A percentile compares a stretch with the other conserved stretches of the same genome.
phyloP scores from a whole-genome alignment of 306 rosid genomes.

The Morella rubra region DNA sequence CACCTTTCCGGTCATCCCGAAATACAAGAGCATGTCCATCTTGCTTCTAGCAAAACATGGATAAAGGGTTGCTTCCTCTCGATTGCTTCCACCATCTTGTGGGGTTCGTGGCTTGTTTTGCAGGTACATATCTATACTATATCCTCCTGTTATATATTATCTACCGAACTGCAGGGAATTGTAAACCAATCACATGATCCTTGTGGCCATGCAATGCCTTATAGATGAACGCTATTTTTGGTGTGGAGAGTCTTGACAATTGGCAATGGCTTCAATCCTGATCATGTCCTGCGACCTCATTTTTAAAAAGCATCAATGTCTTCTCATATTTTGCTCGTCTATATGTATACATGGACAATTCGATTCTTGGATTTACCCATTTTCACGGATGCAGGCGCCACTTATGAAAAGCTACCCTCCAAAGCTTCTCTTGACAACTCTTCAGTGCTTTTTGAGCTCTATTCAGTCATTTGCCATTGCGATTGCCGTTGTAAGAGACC shows the following conservation, averaged over 20 bases:
- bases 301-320: too few species aligned
- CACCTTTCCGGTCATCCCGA: constrained; percentile 36
- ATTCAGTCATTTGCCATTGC: constrained; percentile 66
- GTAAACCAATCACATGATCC: too few species aligned
- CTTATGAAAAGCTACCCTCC: constrained; percentile 67
- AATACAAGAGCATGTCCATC: constrained; percentile 14
- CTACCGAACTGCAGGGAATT: not conserved
- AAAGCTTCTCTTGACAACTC: constrained; percentile 68
- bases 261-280: not conserved
- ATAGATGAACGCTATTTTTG: not conserved
- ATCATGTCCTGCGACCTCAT: not conserved
- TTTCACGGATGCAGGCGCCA: constrained; percentile 38
- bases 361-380: not conserved
- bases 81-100: constrained; percentile 66
- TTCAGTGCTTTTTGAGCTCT: constrained; percentile 62
- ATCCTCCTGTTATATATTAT: not conserved
- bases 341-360: not conserved
- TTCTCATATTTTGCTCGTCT: too few species aligned
- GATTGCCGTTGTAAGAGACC: constrained; percentile 61
- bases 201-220: not conserved
- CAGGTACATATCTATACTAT: constrained; percentile 44
- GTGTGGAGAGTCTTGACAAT: not conserved
- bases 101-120: constrained; percentile 78
- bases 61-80: constrained; percentile 78
- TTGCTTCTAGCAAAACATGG: constrained; percentile 49